Conservation (phyloP, 176 grass and related monocot species). For the Oropetium thomaeum region DNA sequence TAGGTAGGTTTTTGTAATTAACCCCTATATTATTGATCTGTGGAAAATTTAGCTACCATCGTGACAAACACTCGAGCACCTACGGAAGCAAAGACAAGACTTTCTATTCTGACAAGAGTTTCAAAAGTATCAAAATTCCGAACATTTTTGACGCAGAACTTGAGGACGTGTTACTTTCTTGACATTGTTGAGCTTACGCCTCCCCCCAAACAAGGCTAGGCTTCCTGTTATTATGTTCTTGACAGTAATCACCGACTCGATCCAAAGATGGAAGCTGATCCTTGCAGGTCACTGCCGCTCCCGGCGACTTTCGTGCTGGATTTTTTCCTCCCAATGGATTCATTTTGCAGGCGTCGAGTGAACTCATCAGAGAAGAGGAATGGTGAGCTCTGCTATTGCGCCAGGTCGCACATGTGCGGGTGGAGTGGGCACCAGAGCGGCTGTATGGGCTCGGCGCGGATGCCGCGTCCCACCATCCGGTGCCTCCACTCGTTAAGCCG, state of each 20-base stretch:
- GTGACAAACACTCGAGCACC: neutral
- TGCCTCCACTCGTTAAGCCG: slow-evolving; percentile 76
- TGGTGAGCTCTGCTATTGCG: slow-evolving; percentile 26
- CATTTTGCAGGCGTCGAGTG: neutral
- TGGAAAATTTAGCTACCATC: neutral
- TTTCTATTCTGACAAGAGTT: neutral
- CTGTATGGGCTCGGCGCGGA: slow-evolving; percentile 83
- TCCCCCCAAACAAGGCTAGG: neutral
- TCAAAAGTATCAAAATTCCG: neutral
- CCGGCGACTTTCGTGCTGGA: neutral
- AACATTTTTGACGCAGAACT: neutral
- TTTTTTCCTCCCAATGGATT: neutral
- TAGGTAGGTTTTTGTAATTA: too few species aligned
- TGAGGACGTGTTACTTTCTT: neutral
- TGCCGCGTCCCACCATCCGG: slow-evolving; percentile 78
- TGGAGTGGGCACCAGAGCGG: slow-evolving; percentile 74
- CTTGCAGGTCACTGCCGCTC: neutral
- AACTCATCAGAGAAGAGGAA: neutral
- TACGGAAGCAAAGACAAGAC: neutral
- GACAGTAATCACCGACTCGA: neutral
- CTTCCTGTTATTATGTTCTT: slow-evolving; percentile 16
- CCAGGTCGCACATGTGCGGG: slow-evolving; percentile 76
- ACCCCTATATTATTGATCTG: slow-evolving; percentile 14
- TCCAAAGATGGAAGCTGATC: neutral
- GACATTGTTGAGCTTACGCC: neutral